These are phyloP conservation scores for Desmodesmus armatus DNA, from an alignment of 139 green algal species.

Conservation along the genomic window DNA sequence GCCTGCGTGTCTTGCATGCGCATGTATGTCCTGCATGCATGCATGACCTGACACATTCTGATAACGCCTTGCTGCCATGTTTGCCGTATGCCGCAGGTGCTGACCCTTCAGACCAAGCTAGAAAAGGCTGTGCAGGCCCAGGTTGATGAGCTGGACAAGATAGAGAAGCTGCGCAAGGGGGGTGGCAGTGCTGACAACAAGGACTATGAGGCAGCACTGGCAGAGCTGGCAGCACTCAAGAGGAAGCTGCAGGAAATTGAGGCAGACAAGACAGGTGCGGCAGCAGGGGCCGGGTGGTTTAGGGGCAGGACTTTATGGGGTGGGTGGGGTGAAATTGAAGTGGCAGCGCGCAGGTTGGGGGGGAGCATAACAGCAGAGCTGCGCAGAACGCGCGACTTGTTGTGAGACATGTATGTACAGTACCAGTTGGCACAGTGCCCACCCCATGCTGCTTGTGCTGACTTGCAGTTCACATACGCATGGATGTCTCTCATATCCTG, in stretches of 20 bases:
- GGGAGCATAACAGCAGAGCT: too few species aligned
- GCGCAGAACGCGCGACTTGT: too few species aligned
- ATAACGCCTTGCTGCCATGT: too few species aligned
- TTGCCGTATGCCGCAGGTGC: slow-evolving; percentile 11
- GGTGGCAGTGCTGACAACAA: too few species aligned
- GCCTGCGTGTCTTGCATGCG: too few species aligned
- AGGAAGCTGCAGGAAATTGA: not conserved
- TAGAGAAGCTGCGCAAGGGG: slow-evolving; percentile 31
- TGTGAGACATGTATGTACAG: too few species aligned
- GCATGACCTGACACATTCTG: too few species aligned
- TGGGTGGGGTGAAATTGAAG: not conserved
- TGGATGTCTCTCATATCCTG: too few species aligned
- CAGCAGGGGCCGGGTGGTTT: not conserved
- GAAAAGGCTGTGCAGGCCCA: slow-evolving; percentile 28
- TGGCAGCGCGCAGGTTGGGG: too few species aligned
- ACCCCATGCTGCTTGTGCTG: not conserved
- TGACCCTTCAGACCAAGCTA: slow-evolving; percentile 35
- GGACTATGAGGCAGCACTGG: not conserved
- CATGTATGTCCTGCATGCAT: too few species aligned
- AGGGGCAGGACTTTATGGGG: not conserved
- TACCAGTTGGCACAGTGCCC: too few species aligned
- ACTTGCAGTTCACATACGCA: too few species aligned
- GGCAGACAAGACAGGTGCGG: not conserved
- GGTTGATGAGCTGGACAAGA: slow-evolving; percentile 45
- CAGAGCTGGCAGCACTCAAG: not conserved